Percentiles rank a stretch among this genome's conserved stretches.
phyloP scores from a whole-genome alignment of 1,284 basidiomycete species.

The Puccinia novopanici region DNA sequence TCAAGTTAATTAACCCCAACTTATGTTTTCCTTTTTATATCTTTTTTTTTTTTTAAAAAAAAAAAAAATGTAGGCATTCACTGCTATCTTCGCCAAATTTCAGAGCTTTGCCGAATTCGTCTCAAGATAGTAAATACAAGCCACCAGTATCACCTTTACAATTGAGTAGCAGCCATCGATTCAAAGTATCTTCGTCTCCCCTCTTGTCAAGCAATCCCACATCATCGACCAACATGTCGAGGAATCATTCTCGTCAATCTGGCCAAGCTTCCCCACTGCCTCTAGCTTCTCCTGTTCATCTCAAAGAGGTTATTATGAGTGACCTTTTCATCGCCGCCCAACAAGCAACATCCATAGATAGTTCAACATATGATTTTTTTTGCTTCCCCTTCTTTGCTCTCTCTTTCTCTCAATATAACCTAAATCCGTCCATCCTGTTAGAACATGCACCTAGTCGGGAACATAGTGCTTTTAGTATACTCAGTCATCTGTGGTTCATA shows the following conservation, averaged over 20 bases:
- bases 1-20: not conserved
- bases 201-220: constrained; percentile 10
- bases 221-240: constrained; percentile 4
- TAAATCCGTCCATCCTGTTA: not conserved
- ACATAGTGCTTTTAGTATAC: not conserved
- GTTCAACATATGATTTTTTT: not conserved
- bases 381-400: not conserved
- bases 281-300: constrained; percentile 26
- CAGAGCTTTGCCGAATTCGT: not conserved
- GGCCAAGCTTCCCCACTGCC: constrained; percentile 24
- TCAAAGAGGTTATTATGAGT: constrained; percentile 42
- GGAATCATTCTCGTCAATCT: constrained; percentile 31
- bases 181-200: constrained; percentile 18
- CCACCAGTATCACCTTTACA: not conserved
- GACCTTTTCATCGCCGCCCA: not conserved
- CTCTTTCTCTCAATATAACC: not conserved
- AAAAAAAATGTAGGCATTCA: constrained; percentile 14
- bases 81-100: constrained; percentile 28
- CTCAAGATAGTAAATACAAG: constrained; percentile 27
- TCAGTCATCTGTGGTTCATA: not conserved
- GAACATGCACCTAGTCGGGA: not conserved
- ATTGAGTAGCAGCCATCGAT: not conserved
- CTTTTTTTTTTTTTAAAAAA: not conserved
- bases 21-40: not conserved
- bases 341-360: not conserved